Evolutionary conservation across 768 basidiomycete species (phyloP).

Genomic region (Amanita thiersii): DNA sequence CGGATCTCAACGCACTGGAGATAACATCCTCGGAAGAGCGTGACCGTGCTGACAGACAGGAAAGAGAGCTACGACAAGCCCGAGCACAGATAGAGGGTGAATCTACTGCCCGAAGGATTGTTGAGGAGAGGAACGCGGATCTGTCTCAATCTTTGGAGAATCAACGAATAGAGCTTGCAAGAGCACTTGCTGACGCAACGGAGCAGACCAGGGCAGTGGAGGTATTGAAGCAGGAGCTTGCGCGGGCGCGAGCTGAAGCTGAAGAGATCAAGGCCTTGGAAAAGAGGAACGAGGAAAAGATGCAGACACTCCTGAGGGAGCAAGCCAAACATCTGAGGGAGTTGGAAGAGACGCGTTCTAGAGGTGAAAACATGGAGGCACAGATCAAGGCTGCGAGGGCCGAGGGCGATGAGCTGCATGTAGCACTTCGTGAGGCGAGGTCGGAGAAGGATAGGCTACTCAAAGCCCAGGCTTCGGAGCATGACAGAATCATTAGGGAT

Average conservation of each 20-base stretch:
- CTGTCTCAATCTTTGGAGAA: constrained; percentile 46
- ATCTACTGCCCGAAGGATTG: constrained; percentile 44
- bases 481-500: constrained; percentile 64
- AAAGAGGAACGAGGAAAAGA: constrained; percentile 51
- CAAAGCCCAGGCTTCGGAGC: constrained; percentile 62
- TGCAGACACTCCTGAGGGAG: constrained; percentile 62
- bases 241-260: constrained; percentile 50
- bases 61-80: constrained; percentile 57
- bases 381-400: constrained; percentile 63
- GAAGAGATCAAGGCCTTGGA: constrained; percentile 66
- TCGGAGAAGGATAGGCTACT: constrained; percentile 75
- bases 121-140: constrained; percentile 59
- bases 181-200: constrained; percentile 60
- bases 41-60: constrained; percentile 46
- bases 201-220: constrained; percentile 57
- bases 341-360: constrained; percentile 66
- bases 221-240: constrained; percentile 51
- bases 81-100: constrained; percentile 61
- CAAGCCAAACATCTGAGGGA: constrained; percentile 64
- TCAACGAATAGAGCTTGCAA: constrained; percentile 44
- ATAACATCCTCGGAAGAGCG: constrained; percentile 32
- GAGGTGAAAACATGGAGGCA: constrained; percentile 67
- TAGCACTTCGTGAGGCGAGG: constrained; percentile 58
- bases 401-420: constrained; percentile 67
- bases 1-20: constrained; percentile 31